These are phyloP conservation scores for Axilococcus clingmanii DNA, from an alignment of 139 green algal species.

Conservation along the genomic window DNA sequence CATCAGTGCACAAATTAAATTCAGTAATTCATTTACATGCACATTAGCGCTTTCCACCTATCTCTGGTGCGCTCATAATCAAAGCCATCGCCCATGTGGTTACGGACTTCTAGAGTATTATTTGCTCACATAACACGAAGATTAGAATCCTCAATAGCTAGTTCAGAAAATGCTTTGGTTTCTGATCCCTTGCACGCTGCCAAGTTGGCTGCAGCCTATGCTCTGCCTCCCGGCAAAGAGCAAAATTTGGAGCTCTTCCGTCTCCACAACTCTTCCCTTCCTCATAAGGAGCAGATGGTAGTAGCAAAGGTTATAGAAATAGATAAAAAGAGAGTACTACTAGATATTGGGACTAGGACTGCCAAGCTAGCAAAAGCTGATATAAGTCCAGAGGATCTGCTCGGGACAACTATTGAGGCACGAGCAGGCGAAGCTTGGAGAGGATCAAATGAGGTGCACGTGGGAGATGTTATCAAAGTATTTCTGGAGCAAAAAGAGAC, in stretches of 20 bases:
- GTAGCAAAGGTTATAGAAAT: slow-evolving; percentile 18
- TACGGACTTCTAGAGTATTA: too few relatives aligned
- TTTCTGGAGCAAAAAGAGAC: slow-evolving; percentile 22
- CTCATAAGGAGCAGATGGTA: slow-evolving; percentile 22
- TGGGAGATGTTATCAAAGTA: slow-evolving; percentile 23
- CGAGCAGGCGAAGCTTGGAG: background rate
- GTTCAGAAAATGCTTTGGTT: too few relatives aligned
- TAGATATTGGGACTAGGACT: slow-evolving; percentile 20
- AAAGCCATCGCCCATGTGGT: too few relatives aligned
- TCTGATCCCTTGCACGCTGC: too few relatives aligned
- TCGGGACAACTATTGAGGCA: background rate
- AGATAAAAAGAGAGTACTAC: slow-evolving; percentile 5
- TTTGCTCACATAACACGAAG: too few relatives aligned
- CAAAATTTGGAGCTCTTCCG: slow-evolving; percentile 14
- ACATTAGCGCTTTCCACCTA: too few relatives aligned
- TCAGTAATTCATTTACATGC: too few relatives aligned
- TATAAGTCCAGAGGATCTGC: slow-evolving; percentile 12
- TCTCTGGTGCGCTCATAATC: too few relatives aligned
- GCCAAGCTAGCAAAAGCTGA: slow-evolving; percentile 11
- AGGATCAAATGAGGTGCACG: slow-evolving; percentile 6
- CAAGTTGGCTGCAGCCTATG: too few relatives aligned
- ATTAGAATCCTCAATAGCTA: too few relatives aligned
- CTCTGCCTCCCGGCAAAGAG: too few relatives aligned
- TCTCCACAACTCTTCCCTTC: slow-evolving; percentile 21
- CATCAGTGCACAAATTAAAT: too few relatives aligned